phyloP scores from a whole-genome alignment of 1,139 yeast genomes.

The Yamadazyma oceani region DNA sequence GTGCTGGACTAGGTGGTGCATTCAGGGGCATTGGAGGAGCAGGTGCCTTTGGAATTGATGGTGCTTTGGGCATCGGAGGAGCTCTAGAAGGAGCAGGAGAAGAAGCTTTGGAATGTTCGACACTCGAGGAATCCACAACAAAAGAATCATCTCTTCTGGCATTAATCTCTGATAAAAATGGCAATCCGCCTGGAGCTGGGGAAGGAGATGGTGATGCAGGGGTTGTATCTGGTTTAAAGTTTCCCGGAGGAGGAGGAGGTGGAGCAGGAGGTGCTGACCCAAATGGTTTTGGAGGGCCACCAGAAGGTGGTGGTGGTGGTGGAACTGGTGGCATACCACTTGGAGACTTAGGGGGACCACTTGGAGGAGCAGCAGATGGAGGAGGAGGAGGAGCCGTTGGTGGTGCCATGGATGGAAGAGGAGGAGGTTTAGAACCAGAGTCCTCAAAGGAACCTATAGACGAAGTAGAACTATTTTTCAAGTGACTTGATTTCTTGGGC shows the following conservation, averaged over 20 bases:
- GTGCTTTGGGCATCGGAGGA: conserved; percentile 12
- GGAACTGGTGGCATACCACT: conserved; percentile 14
- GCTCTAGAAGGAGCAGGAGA: conserved; percentile 16
- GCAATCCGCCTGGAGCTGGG: conserved; percentile 32
- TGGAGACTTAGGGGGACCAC: conserved; percentile 3
- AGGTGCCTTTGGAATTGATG: conserved; percentile 13
- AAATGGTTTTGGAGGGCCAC: conserved; percentile 14
- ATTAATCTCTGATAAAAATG: conserved; percentile 44
- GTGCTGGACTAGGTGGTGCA: conserved; percentile 12
- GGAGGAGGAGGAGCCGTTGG: conserved; percentile 9
- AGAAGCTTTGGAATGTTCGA: conserved; percentile 16
- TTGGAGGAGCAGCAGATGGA: conserved; percentile 12
- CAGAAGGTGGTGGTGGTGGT: conserved; percentile 21
- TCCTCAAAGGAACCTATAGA: conserved; percentile 22
- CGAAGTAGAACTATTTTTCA: conserved; percentile 18
- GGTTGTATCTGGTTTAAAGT: conserved; percentile 8
- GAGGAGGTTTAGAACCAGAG: conserved; percentile 7
- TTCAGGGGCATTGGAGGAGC: conserved; percentile 10
- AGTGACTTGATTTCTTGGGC: conserved; percentile 33
- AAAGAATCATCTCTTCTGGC: conserved; percentile 36
- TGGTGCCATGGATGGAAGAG: conserved; percentile 11
- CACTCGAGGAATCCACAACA: conserved; percentile 36
- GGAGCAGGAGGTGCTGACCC: conserved; percentile 13
- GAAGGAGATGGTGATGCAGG: conserved; percentile 18
- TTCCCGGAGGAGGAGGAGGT: conserved; percentile 13